Conservation (phyloP, 176 grass and related monocot species). For the Oryza meridionalis region DNA sequence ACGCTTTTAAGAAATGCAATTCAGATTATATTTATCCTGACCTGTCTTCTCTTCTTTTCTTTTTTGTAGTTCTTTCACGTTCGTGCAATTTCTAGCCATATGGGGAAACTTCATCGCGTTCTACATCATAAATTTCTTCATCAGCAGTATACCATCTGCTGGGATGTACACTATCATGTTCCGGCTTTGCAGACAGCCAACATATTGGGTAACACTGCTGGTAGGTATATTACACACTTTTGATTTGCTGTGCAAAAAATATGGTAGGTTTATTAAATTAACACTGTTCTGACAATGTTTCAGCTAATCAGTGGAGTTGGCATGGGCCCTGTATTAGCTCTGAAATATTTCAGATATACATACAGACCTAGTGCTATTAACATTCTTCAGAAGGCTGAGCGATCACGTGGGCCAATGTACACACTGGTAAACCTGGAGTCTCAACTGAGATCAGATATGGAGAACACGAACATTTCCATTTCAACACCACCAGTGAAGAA, state of each 20-base stretch:
- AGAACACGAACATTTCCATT: conserved; percentile 40
- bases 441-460: conserved; percentile 71
- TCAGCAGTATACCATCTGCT: conserved; percentile 74
- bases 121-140: conserved; percentile 81
- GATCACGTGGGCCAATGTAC: conserved; percentile 75
- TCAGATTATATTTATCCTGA: conserved; percentile 13
- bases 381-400: conserved; percentile 86
- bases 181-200: conserved; percentile 71
- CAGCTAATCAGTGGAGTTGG: conserved; percentile 88
- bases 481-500: conserved; percentile 51
- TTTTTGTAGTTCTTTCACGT: conserved; percentile 79
- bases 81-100: conserved; percentile 81
- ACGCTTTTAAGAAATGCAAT: conserved; percentile 15
- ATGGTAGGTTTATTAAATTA: too few relatives aligned
- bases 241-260: background rate
- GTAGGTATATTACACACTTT: conserved; percentile 52
- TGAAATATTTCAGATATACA: conserved; percentile 96
- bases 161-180: conserved; percentile 96
- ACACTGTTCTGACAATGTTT: background rate
- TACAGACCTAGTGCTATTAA: conserved; percentile 88
- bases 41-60: conserved; percentile 28
- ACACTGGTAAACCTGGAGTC: conserved; percentile 75
- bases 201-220: conserved; percentile 90
- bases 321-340: conserved; percentile 87
- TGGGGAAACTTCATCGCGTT: conserved; percentile 91